Evolutionary conservation across 1,284 basidiomycete species (phyloP).

Genomic region (Marasmius fiardii): DNA sequence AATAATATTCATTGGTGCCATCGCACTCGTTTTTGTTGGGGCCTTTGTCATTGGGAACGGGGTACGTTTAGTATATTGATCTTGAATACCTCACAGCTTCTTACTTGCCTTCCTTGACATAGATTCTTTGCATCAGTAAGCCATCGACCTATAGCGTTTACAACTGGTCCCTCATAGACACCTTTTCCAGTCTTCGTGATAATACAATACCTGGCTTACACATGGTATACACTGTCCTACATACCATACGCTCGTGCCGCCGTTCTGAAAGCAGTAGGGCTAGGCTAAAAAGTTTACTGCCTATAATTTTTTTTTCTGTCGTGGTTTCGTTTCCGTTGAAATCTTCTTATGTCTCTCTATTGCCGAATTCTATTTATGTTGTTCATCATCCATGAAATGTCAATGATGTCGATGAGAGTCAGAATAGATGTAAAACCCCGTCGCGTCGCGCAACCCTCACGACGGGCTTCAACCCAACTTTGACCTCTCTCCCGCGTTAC

Average conservation of each 20-base stretch:
- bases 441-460: too few relatives aligned
- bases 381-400: too few relatives aligned
- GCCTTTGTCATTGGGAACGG: constrained; percentile 73
- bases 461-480: too few relatives aligned
- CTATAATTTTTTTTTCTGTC: not conserved
- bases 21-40: constrained; percentile 76
- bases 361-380: too few relatives aligned
- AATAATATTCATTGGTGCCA: constrained; percentile 72
- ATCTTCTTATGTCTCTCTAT: not conserved
- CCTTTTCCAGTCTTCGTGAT: constrained; percentile 74
- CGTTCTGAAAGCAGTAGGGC: constrained; percentile 61
- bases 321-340: constrained; percentile 5
- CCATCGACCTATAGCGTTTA: constrained; percentile 8
- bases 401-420: too few relatives aligned
- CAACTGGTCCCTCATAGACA: constrained; percentile 10
- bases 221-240: constrained; percentile 82
- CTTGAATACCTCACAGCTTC: not conserved
- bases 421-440: too few relatives aligned
- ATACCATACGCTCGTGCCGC: constrained; percentile 84
- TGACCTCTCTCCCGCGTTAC: not conserved
- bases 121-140: constrained; percentile 49
- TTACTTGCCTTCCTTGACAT: not conserved
- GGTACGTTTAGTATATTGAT: constrained; percentile 38
- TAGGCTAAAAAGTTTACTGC: constrained; percentile 28
- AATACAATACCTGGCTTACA: constrained; percentile 81